Percentiles rank a stretch among this genome's conserved stretches.
phyloP scores from a whole-genome alignment of 139 green algal genomes.

The Desmodesmus armatus region DNA sequence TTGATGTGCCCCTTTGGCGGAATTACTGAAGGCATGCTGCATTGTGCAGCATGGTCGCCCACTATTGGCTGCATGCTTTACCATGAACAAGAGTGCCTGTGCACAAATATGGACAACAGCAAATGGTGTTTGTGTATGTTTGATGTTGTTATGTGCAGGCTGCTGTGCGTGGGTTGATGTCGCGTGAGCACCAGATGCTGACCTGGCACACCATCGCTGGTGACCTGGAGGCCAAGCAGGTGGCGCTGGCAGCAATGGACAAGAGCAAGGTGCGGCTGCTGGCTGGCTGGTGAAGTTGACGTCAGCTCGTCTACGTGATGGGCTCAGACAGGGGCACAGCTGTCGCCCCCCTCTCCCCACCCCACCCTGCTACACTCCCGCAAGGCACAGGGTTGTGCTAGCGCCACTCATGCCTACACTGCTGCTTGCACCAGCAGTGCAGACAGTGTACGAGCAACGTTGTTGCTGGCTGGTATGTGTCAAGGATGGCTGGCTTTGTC shows the following conservation, averaged over 20 bases:
- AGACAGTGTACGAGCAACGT: no score
- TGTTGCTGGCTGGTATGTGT: no score
- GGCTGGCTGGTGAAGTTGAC: not conserved
- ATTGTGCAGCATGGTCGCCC: not conserved
- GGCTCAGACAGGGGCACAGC: no score
- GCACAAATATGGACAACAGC: not conserved
- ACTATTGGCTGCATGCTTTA: not conserved
- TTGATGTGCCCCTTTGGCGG: no score
- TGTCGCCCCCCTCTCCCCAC: no score
- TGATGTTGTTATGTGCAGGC: slow-evolving; percentile 48
- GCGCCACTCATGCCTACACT: no score
- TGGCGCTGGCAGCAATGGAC: slow-evolving; percentile 53
- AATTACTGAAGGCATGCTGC: no score
- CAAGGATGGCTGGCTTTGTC: no score
- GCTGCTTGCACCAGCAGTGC: no score
- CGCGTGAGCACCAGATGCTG: slow-evolving; percentile 74
- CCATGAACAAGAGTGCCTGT: not conserved
- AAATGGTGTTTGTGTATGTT: not conserved
- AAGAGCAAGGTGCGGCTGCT: slow-evolving; percentile 27
- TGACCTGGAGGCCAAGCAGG: slow-evolving; percentile 59
- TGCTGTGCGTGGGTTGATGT: slow-evolving; percentile 58
- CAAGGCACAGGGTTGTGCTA: no score
- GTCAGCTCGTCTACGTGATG: no score
- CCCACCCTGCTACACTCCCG: no score
- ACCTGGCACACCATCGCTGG: slow-evolving; percentile 64